These are phyloP conservation scores for Lasiosphaeria hispida DNA, from an alignment of 495 filamentous ascomycete genomes.

Conservation along the genomic window DNA sequence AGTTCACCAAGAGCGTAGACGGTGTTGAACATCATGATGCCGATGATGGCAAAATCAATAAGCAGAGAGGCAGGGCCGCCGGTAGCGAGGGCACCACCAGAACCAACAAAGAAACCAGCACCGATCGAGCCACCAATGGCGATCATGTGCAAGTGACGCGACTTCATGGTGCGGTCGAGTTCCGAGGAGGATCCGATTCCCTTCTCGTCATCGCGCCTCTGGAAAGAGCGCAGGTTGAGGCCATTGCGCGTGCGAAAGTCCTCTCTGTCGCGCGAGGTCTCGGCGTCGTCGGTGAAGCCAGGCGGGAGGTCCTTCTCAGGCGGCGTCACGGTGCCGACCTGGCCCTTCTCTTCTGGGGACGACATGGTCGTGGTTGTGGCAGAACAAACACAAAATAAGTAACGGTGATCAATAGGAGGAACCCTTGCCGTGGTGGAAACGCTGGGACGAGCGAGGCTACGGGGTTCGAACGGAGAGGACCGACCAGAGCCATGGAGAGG, in stretches of 20 bases:
- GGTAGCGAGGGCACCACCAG: conserved; percentile 44
- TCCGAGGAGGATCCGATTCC: conserved; percentile 32
- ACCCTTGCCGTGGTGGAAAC: background rate
- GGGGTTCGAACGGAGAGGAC: background rate
- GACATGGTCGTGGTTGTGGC: conserved; percentile 25
- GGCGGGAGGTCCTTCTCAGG: conserved; percentile 29
- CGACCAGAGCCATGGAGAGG: background rate
- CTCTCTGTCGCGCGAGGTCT: conserved; percentile 20
- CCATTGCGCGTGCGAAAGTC: conserved; percentile 52
- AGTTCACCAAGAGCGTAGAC: conserved; percentile 74
- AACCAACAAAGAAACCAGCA: conserved; percentile 59
- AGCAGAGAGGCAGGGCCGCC: conserved; percentile 51
- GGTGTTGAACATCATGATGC: conserved; percentile 55
- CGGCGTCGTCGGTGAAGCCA: conserved; percentile 20
- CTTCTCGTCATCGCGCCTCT: conserved; percentile 34
- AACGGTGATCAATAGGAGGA: too few relatives aligned
- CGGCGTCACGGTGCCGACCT: background rate
- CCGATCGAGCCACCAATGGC: conserved; percentile 72
- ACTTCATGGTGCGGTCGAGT: conserved; percentile 61
- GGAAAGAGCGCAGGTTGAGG: conserved; percentile 50
- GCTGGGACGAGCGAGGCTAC: background rate
- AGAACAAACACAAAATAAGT: too few relatives aligned
- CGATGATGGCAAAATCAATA: conserved; percentile 55
- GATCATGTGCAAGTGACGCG: conserved; percentile 72
- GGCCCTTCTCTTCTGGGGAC: conserved; percentile 29